These are phyloP conservation scores for Lipomyces sp. DNA, from an alignment of 805 yeast genomes.

Conservation along the genomic window DNA sequence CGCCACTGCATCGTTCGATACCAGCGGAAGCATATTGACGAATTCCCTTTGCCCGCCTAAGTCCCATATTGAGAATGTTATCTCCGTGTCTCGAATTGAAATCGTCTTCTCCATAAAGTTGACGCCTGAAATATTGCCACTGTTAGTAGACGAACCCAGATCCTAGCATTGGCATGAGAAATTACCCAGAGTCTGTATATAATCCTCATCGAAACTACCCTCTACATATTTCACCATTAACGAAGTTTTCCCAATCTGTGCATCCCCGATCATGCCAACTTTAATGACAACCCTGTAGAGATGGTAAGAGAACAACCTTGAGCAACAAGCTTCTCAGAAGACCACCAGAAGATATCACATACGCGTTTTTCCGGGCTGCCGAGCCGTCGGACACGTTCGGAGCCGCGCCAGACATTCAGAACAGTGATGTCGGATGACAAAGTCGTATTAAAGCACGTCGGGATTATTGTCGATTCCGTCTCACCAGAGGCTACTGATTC, in stretches of 20 bases:
- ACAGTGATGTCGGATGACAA: background rate
- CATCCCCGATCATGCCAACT: conserved; percentile 93
- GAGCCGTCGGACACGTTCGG: background rate
- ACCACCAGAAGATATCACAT: background rate
- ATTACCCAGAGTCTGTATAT: conserved; percentile 72
- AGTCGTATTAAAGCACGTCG: background rate
- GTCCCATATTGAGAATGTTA: conserved; percentile 93
- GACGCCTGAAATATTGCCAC: conserved; percentile 62
- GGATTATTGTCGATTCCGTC: background rate
- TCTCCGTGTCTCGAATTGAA: conserved; percentile 80
- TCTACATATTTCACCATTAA: conserved; percentile 97
- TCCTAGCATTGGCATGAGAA: background rate
- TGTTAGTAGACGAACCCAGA: background rate
- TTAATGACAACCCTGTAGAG: conserved; percentile 56
- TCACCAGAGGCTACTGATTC: too few relatives aligned
- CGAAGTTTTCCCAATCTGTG: conserved; percentile 94
- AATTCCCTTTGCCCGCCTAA: conserved; percentile 95
- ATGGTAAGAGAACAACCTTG: background rate
- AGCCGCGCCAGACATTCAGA: background rate
- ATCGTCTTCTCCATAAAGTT: conserved; percentile 92
- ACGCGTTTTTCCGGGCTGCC: background rate
- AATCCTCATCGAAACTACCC: conserved; percentile 86
- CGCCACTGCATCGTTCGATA: conserved; percentile 90
- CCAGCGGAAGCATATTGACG: conserved; percentile 92
- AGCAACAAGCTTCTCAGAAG: background rate